Evolutionary conservation across 2,329 filamentous ascomycete species (phyloP).

Genomic region (Cladophialophora immunda): DNA sequence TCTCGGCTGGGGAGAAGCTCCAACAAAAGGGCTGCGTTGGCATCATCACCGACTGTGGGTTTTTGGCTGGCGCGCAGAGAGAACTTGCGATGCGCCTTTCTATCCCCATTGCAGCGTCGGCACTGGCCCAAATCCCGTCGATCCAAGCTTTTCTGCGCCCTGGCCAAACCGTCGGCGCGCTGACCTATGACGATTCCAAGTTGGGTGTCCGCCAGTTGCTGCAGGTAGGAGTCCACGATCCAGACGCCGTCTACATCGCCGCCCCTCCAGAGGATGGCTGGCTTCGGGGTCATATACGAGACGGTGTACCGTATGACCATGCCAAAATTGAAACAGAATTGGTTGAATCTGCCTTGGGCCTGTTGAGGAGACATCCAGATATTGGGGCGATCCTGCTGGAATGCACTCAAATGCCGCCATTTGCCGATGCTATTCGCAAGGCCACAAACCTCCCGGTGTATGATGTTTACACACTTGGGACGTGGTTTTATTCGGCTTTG

Average conservation of each 20-base stretch:
- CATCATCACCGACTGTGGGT: slow-evolving; percentile 53
- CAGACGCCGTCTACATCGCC: slow-evolving; percentile 36
- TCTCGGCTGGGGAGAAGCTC: slow-evolving; percentile 46
- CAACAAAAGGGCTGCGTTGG: slow-evolving; percentile 48
- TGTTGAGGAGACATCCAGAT: slow-evolving; percentile 27
- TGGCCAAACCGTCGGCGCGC: slow-evolving; percentile 43
- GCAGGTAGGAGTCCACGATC: slow-evolving; percentile 41
- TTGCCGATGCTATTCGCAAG: slow-evolving; percentile 45
- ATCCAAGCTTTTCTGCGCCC: slow-evolving; percentile 43
- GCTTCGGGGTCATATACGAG: slow-evolving; percentile 13
- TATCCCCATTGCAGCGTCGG: slow-evolving; percentile 50
- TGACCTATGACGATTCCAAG: slow-evolving; percentile 44
- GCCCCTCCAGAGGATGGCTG: slow-evolving; percentile 35
- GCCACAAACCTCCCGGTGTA: slow-evolving; percentile 46
- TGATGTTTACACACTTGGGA: slow-evolving; percentile 49
- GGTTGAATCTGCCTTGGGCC: slow-evolving; percentile 12
- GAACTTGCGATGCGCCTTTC: slow-evolving; percentile 46
- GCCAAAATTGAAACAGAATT: slow-evolving; percentile 22
- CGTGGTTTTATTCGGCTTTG: slow-evolving; percentile 50
- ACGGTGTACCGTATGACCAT: slow-evolving; percentile 18
- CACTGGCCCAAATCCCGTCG: slow-evolving; percentile 48
- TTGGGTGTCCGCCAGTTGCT: slow-evolving; percentile 23
- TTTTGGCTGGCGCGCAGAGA: slow-evolving; percentile 49
- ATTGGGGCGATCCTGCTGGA: slow-evolving; percentile 46
- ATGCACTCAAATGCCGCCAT: slow-evolving; percentile 52